Percentiles rank a stretch among this genome's conserved stretches.
These are phyloP conservation scores for Volvariella surrecta DNA, from an alignment of 1,284 basidiomycete genomes.

Conservation along the genomic window DNA sequence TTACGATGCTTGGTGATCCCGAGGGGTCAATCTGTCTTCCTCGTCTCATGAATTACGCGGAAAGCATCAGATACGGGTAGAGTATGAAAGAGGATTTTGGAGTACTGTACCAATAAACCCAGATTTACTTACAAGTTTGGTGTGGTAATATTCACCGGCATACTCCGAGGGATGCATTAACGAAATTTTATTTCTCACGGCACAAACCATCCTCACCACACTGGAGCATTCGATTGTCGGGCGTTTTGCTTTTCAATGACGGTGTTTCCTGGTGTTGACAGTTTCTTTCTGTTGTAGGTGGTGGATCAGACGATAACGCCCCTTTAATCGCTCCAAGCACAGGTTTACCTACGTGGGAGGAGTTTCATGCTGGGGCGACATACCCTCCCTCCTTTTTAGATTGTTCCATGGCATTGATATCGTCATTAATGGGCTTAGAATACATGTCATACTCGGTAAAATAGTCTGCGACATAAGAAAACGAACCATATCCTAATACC, in stretches of 20 bases:
- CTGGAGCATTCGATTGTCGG: conserved; percentile 37
- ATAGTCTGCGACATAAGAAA: too few relatives aligned
- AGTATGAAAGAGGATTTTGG: too few relatives aligned
- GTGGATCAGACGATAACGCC: conserved; percentile 50
- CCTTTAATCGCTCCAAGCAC: conserved; percentile 76
- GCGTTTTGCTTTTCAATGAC: conserved; percentile 51
- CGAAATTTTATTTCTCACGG: conserved; percentile 13
- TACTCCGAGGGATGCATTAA: conserved; percentile 7
- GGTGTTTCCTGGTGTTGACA: conserved; percentile 23
- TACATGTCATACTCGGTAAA: too few relatives aligned
- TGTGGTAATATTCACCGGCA: conserved; percentile 8
- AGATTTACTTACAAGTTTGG: too few relatives aligned
- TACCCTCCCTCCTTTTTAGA: background rate
- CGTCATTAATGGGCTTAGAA: too few relatives aligned
- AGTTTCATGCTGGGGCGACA: conserved; percentile 79
- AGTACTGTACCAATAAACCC: too few relatives aligned
- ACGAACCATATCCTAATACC: too few relatives aligned
- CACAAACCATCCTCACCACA: conserved; percentile 22
- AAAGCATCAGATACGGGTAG: too few relatives aligned
- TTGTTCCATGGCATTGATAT: too few relatives aligned
- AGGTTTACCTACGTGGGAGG: conserved; percentile 52
- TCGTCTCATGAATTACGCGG: too few relatives aligned
- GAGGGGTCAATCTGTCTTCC: too few relatives aligned
- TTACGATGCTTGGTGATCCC: too few relatives aligned
- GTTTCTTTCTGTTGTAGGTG: conserved; percentile 21